phyloP scores from a whole-genome alignment of 2,329 filamentous ascomycete species.

The Nannizzia gypsea region DNA sequence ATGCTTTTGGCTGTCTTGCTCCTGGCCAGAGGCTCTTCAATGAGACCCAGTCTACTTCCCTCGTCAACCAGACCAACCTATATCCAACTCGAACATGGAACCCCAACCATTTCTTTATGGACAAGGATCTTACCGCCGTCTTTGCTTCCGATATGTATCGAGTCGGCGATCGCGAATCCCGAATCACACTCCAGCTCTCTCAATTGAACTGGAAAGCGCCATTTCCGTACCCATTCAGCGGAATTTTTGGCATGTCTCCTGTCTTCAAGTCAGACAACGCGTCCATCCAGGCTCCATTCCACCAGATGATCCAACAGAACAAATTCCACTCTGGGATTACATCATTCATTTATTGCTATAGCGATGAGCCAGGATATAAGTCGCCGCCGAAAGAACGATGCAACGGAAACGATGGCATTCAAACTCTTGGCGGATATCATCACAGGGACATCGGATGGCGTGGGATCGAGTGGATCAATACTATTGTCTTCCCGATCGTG shows the following conservation, averaged over 20 bases:
- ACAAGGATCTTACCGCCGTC: conserved; percentile 11
- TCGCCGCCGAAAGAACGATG: conserved; percentile 11
- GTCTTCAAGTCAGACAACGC: conserved; percentile 13
- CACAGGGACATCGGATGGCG: conserved; percentile 10
- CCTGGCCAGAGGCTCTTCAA: conserved; percentile 12
- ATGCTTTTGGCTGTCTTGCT: conserved; percentile 9
- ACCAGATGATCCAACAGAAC: conserved; percentile 11
- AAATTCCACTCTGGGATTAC: conserved; percentile 8
- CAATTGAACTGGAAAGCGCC: conserved; percentile 10
- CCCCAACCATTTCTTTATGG: conserved; percentile 14
- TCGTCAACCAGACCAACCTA: conserved; percentile 9
- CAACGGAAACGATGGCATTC: conserved; percentile 13
- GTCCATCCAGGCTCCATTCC: conserved; percentile 13
- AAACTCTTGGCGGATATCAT: conserved; percentile 16
- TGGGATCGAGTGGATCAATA: conserved; percentile 15
- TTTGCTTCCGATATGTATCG: conserved; percentile 11
- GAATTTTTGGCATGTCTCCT: conserved; percentile 13
- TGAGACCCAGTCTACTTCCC: conserved; percentile 8
- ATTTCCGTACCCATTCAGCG: conserved; percentile 8
- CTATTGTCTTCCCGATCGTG: conserved; percentile 13
- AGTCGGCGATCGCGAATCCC: conserved; percentile 6
- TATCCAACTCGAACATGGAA: conserved; percentile 13
- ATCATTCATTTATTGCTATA: conserved; percentile 16
- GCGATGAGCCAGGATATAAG: conserved; percentile 11
- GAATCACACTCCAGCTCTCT: conserved; percentile 11